A percentile compares a stretch with the other conserved stretches of the same genome.
Evolutionary conservation across 176 grass and related monocot species (phyloP).

Genomic region (Aegilops sharonensis): DNA sequence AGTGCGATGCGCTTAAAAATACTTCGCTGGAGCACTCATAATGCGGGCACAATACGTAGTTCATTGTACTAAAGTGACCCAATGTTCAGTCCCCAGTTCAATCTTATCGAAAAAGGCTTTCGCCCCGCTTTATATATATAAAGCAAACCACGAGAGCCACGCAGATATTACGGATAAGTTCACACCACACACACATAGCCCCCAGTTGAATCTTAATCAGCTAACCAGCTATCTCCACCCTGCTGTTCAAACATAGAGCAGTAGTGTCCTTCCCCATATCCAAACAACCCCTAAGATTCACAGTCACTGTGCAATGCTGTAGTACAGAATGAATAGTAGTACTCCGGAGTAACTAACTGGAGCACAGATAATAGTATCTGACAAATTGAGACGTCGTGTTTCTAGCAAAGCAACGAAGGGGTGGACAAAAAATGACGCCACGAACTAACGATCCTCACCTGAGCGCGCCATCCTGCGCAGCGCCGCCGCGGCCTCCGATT

Average conservation of each 20-base stretch:
- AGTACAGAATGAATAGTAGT: too few relatives aligned
- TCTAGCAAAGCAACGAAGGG: not conserved
- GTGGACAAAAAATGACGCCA: not conserved
- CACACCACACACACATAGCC: too few relatives aligned
- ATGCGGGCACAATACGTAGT: not conserved
- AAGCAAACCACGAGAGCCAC: too few relatives aligned
- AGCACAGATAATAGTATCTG: not conserved
- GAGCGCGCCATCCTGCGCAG: conserved; percentile 56
- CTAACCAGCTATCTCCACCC: too few relatives aligned
- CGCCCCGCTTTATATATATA: too few relatives aligned
- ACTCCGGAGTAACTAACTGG: not conserved
- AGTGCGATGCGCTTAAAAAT: not conserved
- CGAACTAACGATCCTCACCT: conserved; percentile 1
- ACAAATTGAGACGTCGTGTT: too few relatives aligned
- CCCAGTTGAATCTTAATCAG: too few relatives aligned
- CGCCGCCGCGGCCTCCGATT: conserved; percentile 6
- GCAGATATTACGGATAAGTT: too few relatives aligned
- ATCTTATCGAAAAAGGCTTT: too few relatives aligned
- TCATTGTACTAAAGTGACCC: not conserved
- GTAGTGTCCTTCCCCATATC: not conserved
- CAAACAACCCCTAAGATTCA: too few relatives aligned
- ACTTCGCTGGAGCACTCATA: not conserved
- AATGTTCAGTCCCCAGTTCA: not conserved
- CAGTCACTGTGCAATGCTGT: too few relatives aligned
- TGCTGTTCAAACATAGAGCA: not conserved